phyloP scores from a whole-genome alignment of 352 stramenopile species.

The Phytophthora sansomeana region DNA sequence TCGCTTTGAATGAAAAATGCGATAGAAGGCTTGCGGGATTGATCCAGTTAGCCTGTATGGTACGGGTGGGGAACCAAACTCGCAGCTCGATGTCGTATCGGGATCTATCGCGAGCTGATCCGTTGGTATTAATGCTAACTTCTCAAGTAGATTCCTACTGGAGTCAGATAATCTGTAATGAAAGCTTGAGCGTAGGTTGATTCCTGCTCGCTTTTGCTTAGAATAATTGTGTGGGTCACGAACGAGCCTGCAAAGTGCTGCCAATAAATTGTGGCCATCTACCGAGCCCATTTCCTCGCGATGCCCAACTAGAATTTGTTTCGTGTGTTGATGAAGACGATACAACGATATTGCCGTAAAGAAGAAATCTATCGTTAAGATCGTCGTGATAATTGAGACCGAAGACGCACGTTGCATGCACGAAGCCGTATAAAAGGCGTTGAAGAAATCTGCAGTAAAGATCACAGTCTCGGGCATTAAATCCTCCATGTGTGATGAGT shows the following conservation, averaged over 20 bases:
- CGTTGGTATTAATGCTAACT: neutral
- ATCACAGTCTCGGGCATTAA: neutral
- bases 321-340: neutral
- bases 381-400: neutral
- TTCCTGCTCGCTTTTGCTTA: neutral
- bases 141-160: neutral
- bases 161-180: neutral
- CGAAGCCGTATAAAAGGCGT: neutral
- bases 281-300: neutral
- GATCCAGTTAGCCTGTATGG: no score
- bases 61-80: no score
- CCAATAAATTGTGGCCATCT: neutral
- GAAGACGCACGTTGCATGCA: neutral
- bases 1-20: no score
- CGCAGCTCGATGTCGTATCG: neutral
- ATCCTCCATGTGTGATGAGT: no score
- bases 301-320: neutral
- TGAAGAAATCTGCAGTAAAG: slow-evolving; percentile 3
- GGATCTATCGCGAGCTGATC: no score
- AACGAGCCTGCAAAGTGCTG: neutral
- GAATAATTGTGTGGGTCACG: neutral
- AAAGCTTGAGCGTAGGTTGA: neutral
- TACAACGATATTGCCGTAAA: neutral
- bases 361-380: neutral
- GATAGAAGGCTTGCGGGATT: no score